Evolutionary conservation across 345 rosid genomes (phyloP).

Genomic region (Nasturtium officinale): DNA sequence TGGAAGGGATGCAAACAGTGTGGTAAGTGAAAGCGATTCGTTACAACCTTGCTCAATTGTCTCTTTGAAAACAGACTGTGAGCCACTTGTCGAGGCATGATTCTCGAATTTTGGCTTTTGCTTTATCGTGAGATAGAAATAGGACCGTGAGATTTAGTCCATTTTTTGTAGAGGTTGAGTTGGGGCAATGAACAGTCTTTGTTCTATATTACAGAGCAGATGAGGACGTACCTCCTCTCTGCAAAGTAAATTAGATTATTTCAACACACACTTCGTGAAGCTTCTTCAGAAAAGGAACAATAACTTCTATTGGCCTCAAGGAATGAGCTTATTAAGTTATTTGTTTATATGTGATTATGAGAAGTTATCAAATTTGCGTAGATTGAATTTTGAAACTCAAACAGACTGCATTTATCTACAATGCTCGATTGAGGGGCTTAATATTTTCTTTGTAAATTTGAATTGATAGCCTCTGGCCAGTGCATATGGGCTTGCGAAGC

Average conservation of each 20-base stretch:
- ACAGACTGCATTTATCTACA: slow-evolving; percentile 28
- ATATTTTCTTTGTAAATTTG: slow-evolving; percentile 6
- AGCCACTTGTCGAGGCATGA: slow-evolving; percentile 5
- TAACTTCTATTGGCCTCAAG: slow-evolving; percentile 3
- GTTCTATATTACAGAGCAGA: slow-evolving; percentile 22
- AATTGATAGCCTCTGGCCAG: slow-evolving; percentile 77
- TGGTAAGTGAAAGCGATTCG: slow-evolving; percentile 54
- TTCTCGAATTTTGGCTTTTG: slow-evolving; percentile 1
- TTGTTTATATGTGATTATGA: slow-evolving; percentile 12
- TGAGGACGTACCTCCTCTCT: slow-evolving; percentile 9
- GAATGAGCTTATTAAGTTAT: slow-evolving; percentile 13
- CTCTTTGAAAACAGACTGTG: neutral
- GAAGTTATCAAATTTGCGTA: neutral
- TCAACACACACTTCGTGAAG: slow-evolving; percentile 13
- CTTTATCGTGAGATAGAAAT: slow-evolving; percentile 16
- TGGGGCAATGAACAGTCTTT: neutral
- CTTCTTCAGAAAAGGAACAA: slow-evolving; percentile 6
- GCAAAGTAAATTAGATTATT: slow-evolving; percentile 10
- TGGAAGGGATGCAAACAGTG: slow-evolving; percentile 90
- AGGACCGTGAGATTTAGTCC: slow-evolving; percentile 5
- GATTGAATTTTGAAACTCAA: slow-evolving; percentile 22
- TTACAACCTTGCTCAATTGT: slow-evolving; percentile 8
- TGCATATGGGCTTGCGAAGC: slow-evolving; percentile 97
- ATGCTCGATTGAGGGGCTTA: slow-evolving; percentile 5
- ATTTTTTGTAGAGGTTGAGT: slow-evolving; percentile 13